Conservation (phyloP, 2,329 filamentous ascomycete species). For the Fusarium chuoi region DNA sequence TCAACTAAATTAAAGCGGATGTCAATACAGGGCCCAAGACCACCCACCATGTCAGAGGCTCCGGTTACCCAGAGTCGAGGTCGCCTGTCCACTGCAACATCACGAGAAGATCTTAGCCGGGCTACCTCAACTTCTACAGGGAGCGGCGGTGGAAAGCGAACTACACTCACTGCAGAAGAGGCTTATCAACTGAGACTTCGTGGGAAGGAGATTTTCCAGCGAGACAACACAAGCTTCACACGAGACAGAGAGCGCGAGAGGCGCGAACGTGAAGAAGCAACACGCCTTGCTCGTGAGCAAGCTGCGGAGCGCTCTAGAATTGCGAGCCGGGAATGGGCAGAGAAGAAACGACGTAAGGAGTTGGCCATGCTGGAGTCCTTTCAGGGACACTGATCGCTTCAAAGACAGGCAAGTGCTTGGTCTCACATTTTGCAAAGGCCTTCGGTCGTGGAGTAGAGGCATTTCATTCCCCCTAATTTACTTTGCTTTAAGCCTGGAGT, state of each 20-base stretch:
- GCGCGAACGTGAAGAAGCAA: constrained; percentile 63
- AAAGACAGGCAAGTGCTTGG: not conserved
- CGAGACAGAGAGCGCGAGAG: constrained; percentile 64
- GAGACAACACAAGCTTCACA: constrained; percentile 58
- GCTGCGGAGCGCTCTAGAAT: constrained; percentile 70
- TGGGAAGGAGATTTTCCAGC: constrained; percentile 64
- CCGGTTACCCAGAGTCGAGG: constrained; percentile 41
- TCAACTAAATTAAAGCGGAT: constrained; percentile 39
- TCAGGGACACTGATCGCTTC: not conserved
- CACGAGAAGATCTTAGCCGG: constrained; percentile 48
- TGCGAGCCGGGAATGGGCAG: constrained; percentile 70
- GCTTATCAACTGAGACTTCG: constrained; percentile 61
- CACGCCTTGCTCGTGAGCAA: constrained; percentile 66
- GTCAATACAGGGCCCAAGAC: constrained; percentile 33
- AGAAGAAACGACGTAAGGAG: constrained; percentile 62
- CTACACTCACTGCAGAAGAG: constrained; percentile 62
- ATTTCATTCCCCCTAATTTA: not conserved
- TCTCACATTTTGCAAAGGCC: not conserved
- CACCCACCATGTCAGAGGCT: constrained; percentile 1
- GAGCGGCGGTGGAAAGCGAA: constrained; percentile 57
- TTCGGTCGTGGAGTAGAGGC: not conserved
- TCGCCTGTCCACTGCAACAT: constrained; percentile 39
- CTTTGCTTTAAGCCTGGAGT: constrained; percentile 34
- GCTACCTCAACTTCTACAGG: constrained; percentile 59
- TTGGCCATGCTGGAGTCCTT: constrained; percentile 32